Conservation (phyloP, 495 filamentous ascomycete species). For the Lindgomyces ingoldianus region DNA sequence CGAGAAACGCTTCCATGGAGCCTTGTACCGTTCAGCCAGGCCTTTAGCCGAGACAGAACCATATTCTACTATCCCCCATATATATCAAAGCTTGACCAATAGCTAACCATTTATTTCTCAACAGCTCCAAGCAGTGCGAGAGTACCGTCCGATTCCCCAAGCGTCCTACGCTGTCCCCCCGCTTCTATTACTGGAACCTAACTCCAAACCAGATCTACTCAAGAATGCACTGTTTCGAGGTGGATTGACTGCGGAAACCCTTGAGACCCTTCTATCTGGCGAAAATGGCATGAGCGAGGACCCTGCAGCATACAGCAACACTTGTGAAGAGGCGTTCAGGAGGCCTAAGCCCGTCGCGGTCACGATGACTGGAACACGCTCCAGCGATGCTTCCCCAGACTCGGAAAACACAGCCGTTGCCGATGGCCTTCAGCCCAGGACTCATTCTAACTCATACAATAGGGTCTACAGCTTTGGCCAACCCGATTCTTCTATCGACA, state of each 20-base stretch:
- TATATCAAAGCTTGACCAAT: slow-evolving; percentile 24
- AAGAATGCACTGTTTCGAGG: slow-evolving; percentile 62
- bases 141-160: slow-evolving; percentile 43
- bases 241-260: slow-evolving; percentile 61
- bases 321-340: slow-evolving; percentile 13
- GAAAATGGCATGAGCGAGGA: slow-evolving; percentile 28
- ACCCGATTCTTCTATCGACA: slow-evolving; percentile 39
- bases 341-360: slow-evolving; percentile 17
- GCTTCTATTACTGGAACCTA: not conserved
- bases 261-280: slow-evolving; percentile 50
- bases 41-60: not conserved
- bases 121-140: slow-evolving; percentile 51
- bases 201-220: slow-evolving; percentile 56
- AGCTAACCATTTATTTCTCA: slow-evolving; percentile 11
- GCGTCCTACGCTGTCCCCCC: not conserved
- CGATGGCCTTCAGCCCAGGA: slow-evolving; percentile 17
- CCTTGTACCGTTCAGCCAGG: not conserved
- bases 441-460: slow-evolving; percentile 8
- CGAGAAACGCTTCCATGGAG: not conserved
- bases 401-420: slow-evolving; percentile 35
- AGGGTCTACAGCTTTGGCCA: slow-evolving; percentile 18
- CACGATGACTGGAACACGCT: slow-evolving; percentile 15
- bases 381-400: slow-evolving; percentile 13
- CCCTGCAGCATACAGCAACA: not conserved
- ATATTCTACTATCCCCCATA: slow-evolving; percentile 7